phyloP scores from a whole-genome alignment of 352 stramenopile genomes.

The Nannochloropsis limnetica region DNA sequence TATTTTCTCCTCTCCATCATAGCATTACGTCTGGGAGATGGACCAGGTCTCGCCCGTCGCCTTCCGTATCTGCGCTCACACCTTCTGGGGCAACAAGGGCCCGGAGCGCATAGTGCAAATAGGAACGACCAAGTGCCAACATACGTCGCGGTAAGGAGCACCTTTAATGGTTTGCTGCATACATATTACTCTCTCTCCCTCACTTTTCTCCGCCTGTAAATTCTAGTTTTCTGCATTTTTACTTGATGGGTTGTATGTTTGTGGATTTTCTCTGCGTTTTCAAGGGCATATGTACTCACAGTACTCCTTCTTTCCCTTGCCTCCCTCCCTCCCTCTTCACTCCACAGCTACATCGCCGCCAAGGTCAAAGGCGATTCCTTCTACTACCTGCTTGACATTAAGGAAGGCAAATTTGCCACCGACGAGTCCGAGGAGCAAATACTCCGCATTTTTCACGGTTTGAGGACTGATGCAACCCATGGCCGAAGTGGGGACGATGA shows the following conservation, averaged over 20 bases:
- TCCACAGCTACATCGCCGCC: constrained; percentile 4
- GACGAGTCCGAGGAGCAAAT: neutral
- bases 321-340: neutral
- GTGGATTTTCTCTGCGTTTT: neutral
- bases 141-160: neutral
- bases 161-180: no score
- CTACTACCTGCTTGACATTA: constrained; percentile 33
- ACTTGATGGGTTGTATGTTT: no score
- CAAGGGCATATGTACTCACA: neutral
- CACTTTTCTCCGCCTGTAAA: no score
- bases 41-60: neutral
- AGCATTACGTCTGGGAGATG: constrained; percentile 24
- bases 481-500: neutral
- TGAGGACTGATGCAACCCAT: neutral
- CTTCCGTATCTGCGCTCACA: neutral
- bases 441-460: neutral
- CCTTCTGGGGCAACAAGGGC: constrained; percentile 18
- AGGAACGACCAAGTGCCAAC: neutral
- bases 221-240: no score
- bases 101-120: constrained; percentile 28
- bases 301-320: neutral
- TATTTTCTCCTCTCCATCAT: neutral
- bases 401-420: constrained; percentile 29
- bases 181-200: no score
- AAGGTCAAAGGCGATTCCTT: constrained; percentile 27